These are phyloP conservation scores for Solanum hybrid DNA, from an alignment of 305 asterid genomes.

Conservation along the genomic window DNA sequence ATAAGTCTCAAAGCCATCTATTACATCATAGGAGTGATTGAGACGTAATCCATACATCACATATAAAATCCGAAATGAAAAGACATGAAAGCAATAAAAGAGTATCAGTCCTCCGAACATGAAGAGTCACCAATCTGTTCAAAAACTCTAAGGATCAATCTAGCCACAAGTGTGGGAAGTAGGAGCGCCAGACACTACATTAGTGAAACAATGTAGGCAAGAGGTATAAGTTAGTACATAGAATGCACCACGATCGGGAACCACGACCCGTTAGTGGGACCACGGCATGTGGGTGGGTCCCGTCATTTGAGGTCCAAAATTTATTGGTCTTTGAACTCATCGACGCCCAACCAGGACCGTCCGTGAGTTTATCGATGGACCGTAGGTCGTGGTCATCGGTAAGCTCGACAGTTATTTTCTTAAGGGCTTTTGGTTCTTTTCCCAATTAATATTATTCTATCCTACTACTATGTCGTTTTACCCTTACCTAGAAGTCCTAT, in stretches of 20 bases:
- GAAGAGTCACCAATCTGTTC: background rate
- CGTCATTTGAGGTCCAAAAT: too few relatives aligned
- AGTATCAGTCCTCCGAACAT: background rate
- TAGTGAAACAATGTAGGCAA: background rate
- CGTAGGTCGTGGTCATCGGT: too few relatives aligned
- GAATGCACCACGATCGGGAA: background rate
- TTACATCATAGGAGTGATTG: background rate
- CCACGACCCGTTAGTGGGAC: too few relatives aligned
- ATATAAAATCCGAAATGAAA: background rate
- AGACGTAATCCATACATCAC: background rate
- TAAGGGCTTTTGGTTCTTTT: too few relatives aligned
- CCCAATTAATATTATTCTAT: too few relatives aligned
- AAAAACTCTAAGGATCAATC: background rate
- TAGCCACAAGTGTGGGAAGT: background rate
- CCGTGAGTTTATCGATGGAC: too few relatives aligned
- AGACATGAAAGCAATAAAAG: background rate
- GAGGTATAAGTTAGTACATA: background rate
- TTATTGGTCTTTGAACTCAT: too few relatives aligned
- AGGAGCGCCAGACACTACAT: background rate
- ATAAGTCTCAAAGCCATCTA: background rate
- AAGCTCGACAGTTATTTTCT: too few relatives aligned
- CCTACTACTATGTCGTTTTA: too few relatives aligned
- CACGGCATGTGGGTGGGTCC: too few relatives aligned
- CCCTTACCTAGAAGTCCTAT: too few relatives aligned
- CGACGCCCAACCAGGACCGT: too few relatives aligned